Evolutionary conservation across 2,329 filamentous ascomycete species (phyloP), one percentile per base, ranked within the genome.

Genomic region (Pyrenochaeta sp.): DNA sequence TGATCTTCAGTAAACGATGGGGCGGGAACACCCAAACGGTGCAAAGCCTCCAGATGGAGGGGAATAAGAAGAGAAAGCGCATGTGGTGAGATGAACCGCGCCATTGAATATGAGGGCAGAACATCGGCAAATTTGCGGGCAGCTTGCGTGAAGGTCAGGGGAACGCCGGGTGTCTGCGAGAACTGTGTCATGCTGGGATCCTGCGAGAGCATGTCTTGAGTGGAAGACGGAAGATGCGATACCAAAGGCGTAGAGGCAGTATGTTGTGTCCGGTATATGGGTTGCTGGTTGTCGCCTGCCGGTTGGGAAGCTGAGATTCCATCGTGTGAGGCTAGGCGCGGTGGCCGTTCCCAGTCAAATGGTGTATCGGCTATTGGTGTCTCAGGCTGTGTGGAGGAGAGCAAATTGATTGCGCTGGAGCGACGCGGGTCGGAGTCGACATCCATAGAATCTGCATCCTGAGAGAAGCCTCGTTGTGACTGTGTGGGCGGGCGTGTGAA

Each of bases 121-220:
- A 99, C 96, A 73, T 99, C 95, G 60, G 86, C 86, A 82, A 98
- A 99, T 39, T 85, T 87, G 27, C 90, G 90, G 3, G 95, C 95
- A 57, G 90, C 89, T 75, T 99, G 95, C 0, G 95, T 99, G 35
- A 96, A 84, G 39, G 87, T 91, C 56, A 97, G 79, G 0, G 93
- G 91, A 0, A 97, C 88, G 5, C 88, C 85, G 0, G 91, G 92
- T 2, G 83, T 87, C 45, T 88, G 83, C 4, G 90, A 90, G 82
- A 98, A 98, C 74, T 98, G 95, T 1, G 84, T 85, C 78, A 88
- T 83, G 53, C 89, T 90, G 1, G 94, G 94, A 72, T 98, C 95
- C 64, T 97, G 91, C 43, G 88, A 87, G 1, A 98, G 85, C 46
- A 85, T 82, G 51, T 89, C 86, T 43, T 74, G 72, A 15, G 73